Evolutionary conservation across 352 stramenopile species (phyloP).

Genomic region (Pythium phragmitis): DNA sequence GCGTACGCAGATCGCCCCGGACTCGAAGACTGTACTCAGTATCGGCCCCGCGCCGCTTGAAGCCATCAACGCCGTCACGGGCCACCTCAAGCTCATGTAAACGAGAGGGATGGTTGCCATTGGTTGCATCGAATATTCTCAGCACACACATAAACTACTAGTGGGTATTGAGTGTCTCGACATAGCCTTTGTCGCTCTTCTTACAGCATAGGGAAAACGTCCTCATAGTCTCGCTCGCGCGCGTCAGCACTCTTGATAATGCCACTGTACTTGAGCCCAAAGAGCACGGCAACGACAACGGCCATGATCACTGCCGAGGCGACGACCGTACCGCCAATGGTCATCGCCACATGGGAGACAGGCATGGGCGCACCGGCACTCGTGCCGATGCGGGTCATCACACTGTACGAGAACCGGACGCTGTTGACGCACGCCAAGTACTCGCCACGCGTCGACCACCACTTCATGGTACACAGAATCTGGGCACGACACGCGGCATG

Average conservation of each 20-base stretch:
- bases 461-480: conserved; percentile 72
- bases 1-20: conserved; percentile 81
- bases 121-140: background rate
- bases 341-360: conserved; percentile 35
- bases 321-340: conserved; percentile 49
- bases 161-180: background rate
- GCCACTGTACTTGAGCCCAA: conserved; percentile 35
- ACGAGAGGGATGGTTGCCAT: background rate
- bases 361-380: conserved; percentile 2
- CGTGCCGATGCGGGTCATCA: conserved; percentile 20
- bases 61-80: conserved; percentile 68
- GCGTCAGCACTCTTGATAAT: conserved; percentile 38
- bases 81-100: conserved; percentile 88
- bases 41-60: conserved; percentile 75
- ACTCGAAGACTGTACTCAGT: conserved; percentile 82
- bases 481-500: conserved; percentile 48
- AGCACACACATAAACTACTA: too few relatives aligned
- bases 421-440: conserved; percentile 64
- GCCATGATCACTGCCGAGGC: conserved; percentile 35
- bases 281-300: conserved; percentile 36
- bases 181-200: background rate
- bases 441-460: conserved; percentile 76
- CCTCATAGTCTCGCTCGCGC: conserved; percentile 41
- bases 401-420: conserved; percentile 19
- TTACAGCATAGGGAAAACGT: conserved; percentile 57